Conservation (phyloP, 2,329 filamentous ascomycete genomes). For the Microcyclospora tardicrescens region DNA sequence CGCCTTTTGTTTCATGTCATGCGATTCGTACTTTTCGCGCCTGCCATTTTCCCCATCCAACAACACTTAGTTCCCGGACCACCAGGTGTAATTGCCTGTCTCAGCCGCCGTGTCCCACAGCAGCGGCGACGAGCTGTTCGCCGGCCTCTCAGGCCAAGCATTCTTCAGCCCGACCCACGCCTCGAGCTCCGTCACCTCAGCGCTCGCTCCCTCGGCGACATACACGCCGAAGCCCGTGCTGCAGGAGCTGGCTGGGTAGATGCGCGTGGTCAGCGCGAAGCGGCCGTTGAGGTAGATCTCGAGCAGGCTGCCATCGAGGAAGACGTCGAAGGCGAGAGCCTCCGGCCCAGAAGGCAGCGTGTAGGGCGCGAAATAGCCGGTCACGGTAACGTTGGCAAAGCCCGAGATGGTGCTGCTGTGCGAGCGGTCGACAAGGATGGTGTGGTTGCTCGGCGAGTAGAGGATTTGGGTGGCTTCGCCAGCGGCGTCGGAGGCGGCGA, state of each 20-base stretch:
- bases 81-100: constrained; percentile 35
- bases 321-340: constrained; percentile 31
- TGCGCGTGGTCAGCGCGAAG: constrained; percentile 29
- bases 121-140: constrained; percentile 28
- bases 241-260: constrained; percentile 33
- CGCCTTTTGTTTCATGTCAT: no score
- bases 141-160: constrained; percentile 29
- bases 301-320: constrained; percentile 34
- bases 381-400: constrained; percentile 32
- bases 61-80: constrained; percentile 27
- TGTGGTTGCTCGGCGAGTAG: constrained; percentile 34
- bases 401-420: constrained; percentile 30
- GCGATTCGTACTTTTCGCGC: neutral
- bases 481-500: constrained; percentile 30
- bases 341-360: constrained; percentile 22
- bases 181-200: constrained; percentile 23
- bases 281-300: constrained; percentile 36
- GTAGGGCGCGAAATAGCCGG: constrained; percentile 36
- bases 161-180: constrained; percentile 29
- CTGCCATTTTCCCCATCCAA: neutral
- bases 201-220: constrained; percentile 23
- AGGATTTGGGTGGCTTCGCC: constrained; percentile 34
- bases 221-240: constrained; percentile 32
- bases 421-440: constrained; percentile 32
- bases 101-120: constrained; percentile 31